phyloP scores from a whole-genome alignment of 192 early-diverging fungal species.

The Rhizophagus prolifer region DNA sequence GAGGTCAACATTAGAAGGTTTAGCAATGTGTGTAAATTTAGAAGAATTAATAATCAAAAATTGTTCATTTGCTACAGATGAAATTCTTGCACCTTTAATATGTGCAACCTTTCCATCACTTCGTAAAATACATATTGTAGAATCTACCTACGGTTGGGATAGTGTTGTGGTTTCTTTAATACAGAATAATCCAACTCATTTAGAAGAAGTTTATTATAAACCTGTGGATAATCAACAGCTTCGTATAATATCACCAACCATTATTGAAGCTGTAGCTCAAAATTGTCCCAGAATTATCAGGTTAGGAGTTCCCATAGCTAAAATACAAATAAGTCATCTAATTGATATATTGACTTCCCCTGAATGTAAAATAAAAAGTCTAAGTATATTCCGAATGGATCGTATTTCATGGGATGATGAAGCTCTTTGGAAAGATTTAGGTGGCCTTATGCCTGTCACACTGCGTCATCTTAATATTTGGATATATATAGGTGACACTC shows the following conservation, averaged over 20 bases:
- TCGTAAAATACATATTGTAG: constrained; percentile 26
- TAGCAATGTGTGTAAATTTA: constrained; percentile 13
- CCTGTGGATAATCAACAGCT: constrained; percentile 5
- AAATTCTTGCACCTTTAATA: constrained; percentile 5
- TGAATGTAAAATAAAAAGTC: constrained; percentile 16
- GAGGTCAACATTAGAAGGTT: constrained; percentile 1
- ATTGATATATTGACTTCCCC: not conserved
- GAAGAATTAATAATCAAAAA: constrained; percentile 15
- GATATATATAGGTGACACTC: constrained; percentile 19
- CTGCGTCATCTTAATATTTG: constrained; percentile 26
- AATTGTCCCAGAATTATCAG: constrained; percentile 9
- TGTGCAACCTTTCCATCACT: constrained; percentile 20
- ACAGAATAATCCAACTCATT: constrained; percentile 8
- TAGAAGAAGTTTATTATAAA: constrained; percentile 30
- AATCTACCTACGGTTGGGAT: constrained; percentile 29
- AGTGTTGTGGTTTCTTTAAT: constrained; percentile 21
- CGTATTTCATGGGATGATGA: constrained; percentile 1
- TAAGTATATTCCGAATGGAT: constrained; percentile 26
- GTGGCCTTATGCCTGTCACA: constrained; percentile 17
- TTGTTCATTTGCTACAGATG: constrained; percentile 21
- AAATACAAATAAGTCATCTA: constrained; percentile 7
- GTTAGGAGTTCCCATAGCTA: constrained; percentile 19
- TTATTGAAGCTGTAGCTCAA: constrained; percentile 17
- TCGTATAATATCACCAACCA: not conserved
- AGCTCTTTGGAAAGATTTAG: constrained; percentile 10